phyloP scores from a whole-genome alignment of 208 protist species.

The Acanthamoeba culbertsoni region DNA sequence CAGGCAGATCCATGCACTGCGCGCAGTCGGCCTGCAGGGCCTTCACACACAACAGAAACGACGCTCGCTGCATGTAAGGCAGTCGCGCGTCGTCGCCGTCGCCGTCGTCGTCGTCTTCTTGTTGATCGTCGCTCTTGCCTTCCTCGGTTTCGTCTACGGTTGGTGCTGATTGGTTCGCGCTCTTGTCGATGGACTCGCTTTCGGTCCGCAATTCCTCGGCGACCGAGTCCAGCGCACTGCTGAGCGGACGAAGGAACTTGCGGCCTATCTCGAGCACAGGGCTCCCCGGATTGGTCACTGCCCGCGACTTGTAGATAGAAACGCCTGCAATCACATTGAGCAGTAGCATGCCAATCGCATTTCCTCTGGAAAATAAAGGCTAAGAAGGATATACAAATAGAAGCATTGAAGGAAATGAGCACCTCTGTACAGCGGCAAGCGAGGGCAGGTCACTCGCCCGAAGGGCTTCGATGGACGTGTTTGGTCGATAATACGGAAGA shows the following conservation, averaged over 20 bases:
- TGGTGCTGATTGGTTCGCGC: too few species aligned
- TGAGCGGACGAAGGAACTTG: background rate
- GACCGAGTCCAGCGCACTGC: background rate
- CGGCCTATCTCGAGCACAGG: background rate
- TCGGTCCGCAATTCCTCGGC: too few species aligned
- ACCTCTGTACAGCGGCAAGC: background rate
- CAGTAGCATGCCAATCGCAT: background rate
- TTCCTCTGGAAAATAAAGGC: background rate
- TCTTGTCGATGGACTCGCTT: too few species aligned
- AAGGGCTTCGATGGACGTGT: background rate
- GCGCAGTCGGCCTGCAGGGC: background rate
- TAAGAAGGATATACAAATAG: background rate
- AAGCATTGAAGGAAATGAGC: background rate
- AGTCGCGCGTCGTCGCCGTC: background rate
- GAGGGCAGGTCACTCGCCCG: background rate
- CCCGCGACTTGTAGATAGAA: background rate
- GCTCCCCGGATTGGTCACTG: background rate
- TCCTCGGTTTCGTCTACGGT: background rate
- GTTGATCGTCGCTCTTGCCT: background rate
- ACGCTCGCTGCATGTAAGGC: background rate
- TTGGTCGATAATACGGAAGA: background rate
- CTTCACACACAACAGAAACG: background rate
- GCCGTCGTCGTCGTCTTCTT: background rate
- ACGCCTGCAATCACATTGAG: background rate
- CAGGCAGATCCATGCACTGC: background rate